Base-by-base conservation (phyloP, 2,329 filamentous ascomycete species). In the Colletotrichum liaoningense region DNA sequence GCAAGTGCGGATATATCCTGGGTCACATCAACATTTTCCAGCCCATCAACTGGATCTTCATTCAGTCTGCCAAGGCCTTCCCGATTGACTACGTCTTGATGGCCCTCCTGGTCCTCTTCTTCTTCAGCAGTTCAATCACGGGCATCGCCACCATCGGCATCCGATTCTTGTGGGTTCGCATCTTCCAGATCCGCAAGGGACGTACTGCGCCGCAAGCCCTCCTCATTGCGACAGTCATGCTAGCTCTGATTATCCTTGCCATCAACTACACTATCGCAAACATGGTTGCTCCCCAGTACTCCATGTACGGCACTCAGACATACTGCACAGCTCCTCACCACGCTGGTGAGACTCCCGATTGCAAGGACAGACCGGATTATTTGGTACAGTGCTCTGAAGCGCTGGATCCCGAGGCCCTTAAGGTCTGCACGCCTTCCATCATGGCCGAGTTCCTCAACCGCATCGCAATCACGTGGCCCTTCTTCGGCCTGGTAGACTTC, bases 271-370 rank as follows among this genome's bases (percentile, higher is more conserved):
- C 94, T 9, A 87, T 98, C 55, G 93, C 94, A 70, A 98, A 97
- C 93, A 88, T 98, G 75, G 91, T 98, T n/a, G 97, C 95, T 6
- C 97, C 97, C 1, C 95, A 98, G 80, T 99, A 99, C 81, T 91
- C 96, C 59, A 97, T 93, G 67, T 99, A 95, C 80, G 97, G 97
- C 63, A 95, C 95, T 0, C 97, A 99, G 82, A 98, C 94, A 1
- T 98, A 95, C 85, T 99, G 97, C 84, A 92, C 95, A 78, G 91
- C 93, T 75, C 88, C 92, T 2, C 86, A 85, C 49, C 86, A 89
- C 70, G 88, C 90, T 0, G 91, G 91, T 69, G 88, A 89, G 75
- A 91, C 92, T 77, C 93, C 94, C 7, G 92, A 97, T 82, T 99
- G 97, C 85, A 88, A 88, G 7, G 83, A 92, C 63, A 89, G 93